These are phyloP conservation scores for Saxispiralis lemnorum DNA, from an alignment of 495 filamentous ascomycete species.

Conservation along the genomic window DNA sequence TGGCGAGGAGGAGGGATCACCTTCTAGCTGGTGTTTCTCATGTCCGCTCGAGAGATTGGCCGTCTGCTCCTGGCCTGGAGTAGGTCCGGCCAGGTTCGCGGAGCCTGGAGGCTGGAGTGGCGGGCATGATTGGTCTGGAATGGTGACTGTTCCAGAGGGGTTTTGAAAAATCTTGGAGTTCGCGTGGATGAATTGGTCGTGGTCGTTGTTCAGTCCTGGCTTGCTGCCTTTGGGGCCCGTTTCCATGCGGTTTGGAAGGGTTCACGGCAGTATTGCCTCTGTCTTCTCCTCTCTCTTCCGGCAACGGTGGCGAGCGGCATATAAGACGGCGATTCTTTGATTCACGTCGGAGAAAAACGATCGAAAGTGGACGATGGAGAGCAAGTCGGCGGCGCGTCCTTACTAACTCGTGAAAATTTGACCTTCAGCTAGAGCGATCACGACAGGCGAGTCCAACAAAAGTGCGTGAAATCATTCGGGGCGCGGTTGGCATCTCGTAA, in stretches of 20 bases:
- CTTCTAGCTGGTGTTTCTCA: not conserved
- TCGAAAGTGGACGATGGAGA: too few relatives aligned
- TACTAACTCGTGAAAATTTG: too few relatives aligned
- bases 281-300: too few relatives aligned
- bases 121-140: slow-evolving; percentile 3
- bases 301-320: too few relatives aligned
- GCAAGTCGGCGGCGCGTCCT: too few relatives aligned
- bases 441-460: too few relatives aligned
- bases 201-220: slow-evolving; percentile 21
- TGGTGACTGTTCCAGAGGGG: slow-evolving; percentile 4
- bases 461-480: too few relatives aligned
- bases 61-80: too few relatives aligned
- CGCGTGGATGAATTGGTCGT: slow-evolving; percentile 4
- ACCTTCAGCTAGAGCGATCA: too few relatives aligned
- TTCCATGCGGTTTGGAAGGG: slow-evolving; percentile 17
- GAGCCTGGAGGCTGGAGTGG: slow-evolving; percentile 10
- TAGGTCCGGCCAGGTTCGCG: slow-evolving; percentile 6
- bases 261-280: slow-evolving; percentile 7
- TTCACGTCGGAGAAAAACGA: too few relatives aligned
- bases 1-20: not conserved
- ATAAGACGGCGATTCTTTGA: too few relatives aligned
- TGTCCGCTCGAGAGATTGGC: not conserved
- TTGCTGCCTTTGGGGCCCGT: slow-evolving; percentile 24
- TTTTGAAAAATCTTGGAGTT: slow-evolving; percentile 2
- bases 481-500: too few relatives aligned